Evolutionary conservation across 305 asterid species (phyloP).

Genomic region (Plantago coronopus): DNA sequence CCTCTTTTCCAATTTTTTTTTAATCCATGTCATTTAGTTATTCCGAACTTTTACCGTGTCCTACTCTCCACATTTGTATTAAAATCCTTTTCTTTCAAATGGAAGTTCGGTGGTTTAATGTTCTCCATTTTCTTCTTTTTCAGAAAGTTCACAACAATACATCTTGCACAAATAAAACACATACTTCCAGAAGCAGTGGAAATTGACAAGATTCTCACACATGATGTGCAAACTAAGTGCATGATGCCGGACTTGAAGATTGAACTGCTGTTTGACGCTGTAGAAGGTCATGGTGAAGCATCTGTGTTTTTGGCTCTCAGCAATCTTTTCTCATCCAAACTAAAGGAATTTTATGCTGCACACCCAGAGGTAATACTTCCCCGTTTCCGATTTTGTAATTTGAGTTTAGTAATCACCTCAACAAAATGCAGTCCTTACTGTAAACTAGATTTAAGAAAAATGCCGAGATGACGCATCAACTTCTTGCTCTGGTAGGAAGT

Average conservation of each 20-base stretch:
- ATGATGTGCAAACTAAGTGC: conserved; percentile 60
- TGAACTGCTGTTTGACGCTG: conserved; percentile 48
- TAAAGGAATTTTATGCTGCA: conserved; percentile 34
- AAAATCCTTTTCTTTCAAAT: background rate
- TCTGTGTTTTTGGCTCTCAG: conserved; percentile 58
- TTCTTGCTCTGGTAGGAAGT: background rate
- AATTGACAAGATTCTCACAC: conserved; percentile 67
- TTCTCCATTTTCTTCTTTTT: conserved; percentile 21
- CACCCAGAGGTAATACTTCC: conserved; percentile 54
- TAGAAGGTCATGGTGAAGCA: conserved; percentile 51
- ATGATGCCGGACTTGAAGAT: conserved; percentile 62
- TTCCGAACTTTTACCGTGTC: background rate
- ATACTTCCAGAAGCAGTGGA: conserved; percentile 77
- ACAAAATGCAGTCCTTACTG: conserved; percentile 28
- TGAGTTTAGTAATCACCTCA: conserved; percentile 3
- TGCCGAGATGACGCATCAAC: conserved; percentile 1
- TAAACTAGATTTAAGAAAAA: conserved; percentile 22
- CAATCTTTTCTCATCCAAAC: conserved; percentile 62
- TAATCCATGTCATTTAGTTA: no score
- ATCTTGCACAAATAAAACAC: conserved; percentile 72
- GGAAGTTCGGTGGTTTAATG: conserved; percentile 7
- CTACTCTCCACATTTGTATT: conserved; percentile 8
- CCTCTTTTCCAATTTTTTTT: no score
- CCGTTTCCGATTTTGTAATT: conserved; percentile 11
- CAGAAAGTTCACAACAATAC: conserved; percentile 53